Evolutionary conservation across 192 early-diverging fungal species (phyloP), one percentile per base, ranked within the genome.

Genomic region (Coemansia sp.): DNA sequence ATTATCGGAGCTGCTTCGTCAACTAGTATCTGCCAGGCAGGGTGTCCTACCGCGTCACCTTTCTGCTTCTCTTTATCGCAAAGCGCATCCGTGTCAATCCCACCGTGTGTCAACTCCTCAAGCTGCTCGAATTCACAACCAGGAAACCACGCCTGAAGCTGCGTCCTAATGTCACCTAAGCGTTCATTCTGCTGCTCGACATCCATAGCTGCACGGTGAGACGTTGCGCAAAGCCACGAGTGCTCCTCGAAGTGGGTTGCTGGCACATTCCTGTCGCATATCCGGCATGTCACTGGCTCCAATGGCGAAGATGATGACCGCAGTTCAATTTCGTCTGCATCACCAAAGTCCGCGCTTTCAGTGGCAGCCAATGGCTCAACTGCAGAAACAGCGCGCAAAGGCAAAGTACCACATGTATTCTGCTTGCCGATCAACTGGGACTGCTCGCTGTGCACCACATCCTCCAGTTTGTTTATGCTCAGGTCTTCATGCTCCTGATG

Each of bases 121-220:
- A 78, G 71, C 23, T 73, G 70, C 4, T 58, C 64, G 9, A 67
- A 21, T 9, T 44, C 48, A 52, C 76, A 78, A 0, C 67, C 64
- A 30, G 76, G 76, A 38, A 69, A 72, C 76, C 76, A 78, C 50
- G 76, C 66, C 34, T 66, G 67, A 5, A 78, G 4, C 54, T 78
- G 59, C 2, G 64, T 32, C 61, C 64, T 73, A 27, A 78, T 60
- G 21, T 73, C 67, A 22, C 63, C 56, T 18, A 78, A 60, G 18
- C 67, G 61, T 21, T 78, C 76, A 41, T 78, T 78, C n/a, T 73
- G 67, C 12, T 56, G 70, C 58, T 69, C 71, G 14, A 78, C 67
- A 24, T 73, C 67, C 76, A 78, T 78, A 22, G 70, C 76, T 0
- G 71, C 70, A 19, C 76, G 69, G 48, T 78, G 76, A 2, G 76